These are phyloP conservation scores for Rosa multiflora DNA, from an alignment of 306 rosid genomes.

Conservation along the genomic window DNA sequence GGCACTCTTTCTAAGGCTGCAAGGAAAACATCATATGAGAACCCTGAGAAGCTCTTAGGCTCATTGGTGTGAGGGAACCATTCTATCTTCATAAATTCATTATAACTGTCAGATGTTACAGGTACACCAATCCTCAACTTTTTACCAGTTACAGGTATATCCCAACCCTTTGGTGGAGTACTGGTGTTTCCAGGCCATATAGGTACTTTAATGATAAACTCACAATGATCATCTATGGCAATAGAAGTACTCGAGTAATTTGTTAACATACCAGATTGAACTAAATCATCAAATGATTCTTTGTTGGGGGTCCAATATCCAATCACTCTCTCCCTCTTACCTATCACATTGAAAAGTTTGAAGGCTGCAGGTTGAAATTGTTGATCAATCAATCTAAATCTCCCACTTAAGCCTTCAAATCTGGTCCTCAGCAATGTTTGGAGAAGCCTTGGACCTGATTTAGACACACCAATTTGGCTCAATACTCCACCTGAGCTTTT, in stretches of 20 bases:
- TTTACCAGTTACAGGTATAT: constrained; percentile 24
- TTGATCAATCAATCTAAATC: constrained; percentile 22
- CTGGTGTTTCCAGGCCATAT: constrained; percentile 45
- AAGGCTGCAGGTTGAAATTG: constrained; percentile 24
- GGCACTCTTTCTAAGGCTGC: constrained; percentile 33
- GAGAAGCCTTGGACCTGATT: constrained; percentile 11
- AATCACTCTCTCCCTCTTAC: constrained; percentile 27
- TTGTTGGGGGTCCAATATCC: constrained; percentile 28
- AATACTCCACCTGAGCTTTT: not conserved
- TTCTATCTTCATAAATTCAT: constrained; percentile 25
- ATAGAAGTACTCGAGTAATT: not conserved
- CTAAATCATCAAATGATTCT: constrained; percentile 1
- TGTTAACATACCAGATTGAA: not conserved
- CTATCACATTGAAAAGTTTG: constrained; percentile 31
- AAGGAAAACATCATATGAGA: constrained; percentile 29
- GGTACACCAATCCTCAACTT: constrained; percentile 44
- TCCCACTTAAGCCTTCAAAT: constrained; percentile 31
- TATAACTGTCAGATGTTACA: not conserved
- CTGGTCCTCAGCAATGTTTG: not conserved
- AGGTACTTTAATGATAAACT: constrained; percentile 14
- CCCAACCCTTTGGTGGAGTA: constrained; percentile 35
- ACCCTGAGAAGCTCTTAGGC: constrained; percentile 30
- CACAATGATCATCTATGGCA: not conserved
- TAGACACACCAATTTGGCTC: not conserved
- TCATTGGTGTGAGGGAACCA: constrained; percentile 10